These are phyloP conservation scores for Erigeron canadensis DNA, from an alignment of 129 eudicot genomes.

Conservation along the genomic window DNA sequence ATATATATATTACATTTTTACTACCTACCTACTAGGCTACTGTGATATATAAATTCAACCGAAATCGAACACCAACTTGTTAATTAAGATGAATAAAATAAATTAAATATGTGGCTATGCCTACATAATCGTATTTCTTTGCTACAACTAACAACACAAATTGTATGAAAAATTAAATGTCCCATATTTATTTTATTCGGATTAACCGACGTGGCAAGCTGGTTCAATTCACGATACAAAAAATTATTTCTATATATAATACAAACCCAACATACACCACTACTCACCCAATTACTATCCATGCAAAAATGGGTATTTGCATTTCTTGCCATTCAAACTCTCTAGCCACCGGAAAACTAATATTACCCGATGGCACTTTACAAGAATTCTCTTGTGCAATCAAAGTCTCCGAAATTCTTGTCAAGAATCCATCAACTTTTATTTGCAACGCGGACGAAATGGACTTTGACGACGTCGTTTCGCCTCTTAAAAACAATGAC, in stretches of 20 bases:
- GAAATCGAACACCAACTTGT: too few species aligned
- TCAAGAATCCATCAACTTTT: slow-evolving; percentile 51
- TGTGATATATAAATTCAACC: too few species aligned
- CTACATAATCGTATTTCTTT: too few species aligned
- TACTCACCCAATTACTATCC: slow-evolving; percentile 11
- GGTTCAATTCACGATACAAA: slow-evolving; percentile 39
- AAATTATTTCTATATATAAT: slow-evolving; percentile 18
- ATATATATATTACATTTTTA: too few species aligned
- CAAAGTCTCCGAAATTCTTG: slow-evolving; percentile 54
- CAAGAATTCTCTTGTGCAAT: slow-evolving; percentile 68
- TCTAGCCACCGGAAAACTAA: slow-evolving; percentile 56
- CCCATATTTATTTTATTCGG: neutral
- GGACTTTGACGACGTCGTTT: slow-evolving; percentile 77
- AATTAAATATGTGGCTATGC: too few species aligned
- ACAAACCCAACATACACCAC: neutral
- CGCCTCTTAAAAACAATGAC: slow-evolving; percentile 57
- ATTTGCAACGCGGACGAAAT: slow-evolving; percentile 92
- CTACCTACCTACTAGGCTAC: too few species aligned
- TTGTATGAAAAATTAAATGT: neutral
- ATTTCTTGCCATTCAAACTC: slow-evolving; percentile 60
- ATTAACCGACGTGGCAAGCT: slow-evolving; percentile 30
- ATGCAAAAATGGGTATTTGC: slow-evolving; percentile 70
- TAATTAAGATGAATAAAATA: too few species aligned
- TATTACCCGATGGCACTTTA: slow-evolving; percentile 62
- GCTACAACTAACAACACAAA: too few species aligned